Base-by-base conservation (phyloP, 1,284 basidiomycete species). In the Wallemia hederae region DNA sequence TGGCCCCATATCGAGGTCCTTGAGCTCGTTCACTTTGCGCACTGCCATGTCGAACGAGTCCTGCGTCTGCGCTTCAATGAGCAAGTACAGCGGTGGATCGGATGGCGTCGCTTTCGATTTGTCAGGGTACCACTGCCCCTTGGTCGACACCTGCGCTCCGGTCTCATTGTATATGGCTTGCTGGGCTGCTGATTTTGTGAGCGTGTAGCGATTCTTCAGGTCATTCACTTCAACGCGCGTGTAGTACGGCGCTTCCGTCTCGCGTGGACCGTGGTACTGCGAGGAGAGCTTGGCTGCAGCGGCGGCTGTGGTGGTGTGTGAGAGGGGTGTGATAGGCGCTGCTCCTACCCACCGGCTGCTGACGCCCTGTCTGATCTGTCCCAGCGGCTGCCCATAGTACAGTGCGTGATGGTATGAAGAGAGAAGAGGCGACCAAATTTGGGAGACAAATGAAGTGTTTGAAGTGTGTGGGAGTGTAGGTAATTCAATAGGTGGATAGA, bases 101-200 rank as follows among this genome's bases (percentile, higher is more conserved):
- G 79, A 87, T 66, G 86, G 87, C 5, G 83, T 85, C 22, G 89
- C 86, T 71, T 83, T 91, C 60, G 78, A 74, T 63, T 85, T 77
- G 74, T 94, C 90, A 0, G 90, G 90, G 67, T 90, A 88, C 90
- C 90, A 96, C 15, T 82, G 76, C 49, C 90, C 90, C 73, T 89
- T 90, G 34, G 90, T 94, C 63, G 82, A 81, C 56, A 94, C 82
- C 1, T 82, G 83, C 14, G 85, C 86, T 58, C 88, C 89, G 0
- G 90, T 92, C 62, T 91, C 82, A 60, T 85, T 82, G 63, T 87
- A 76, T 65, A 96, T 86, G 11, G 60, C 60, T 49, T 49, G 39
- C n/a, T 49, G 39, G 39, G 39, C n/a, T 5, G 39, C 39, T 49
- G 39, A 49, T 49, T 49, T 49, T 3, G 39, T 49, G 39, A 49